These are phyloP conservation scores for Psophocarpus tetragonolobus DNA, from an alignment of 306 rosid species.

Conservation along the genomic window DNA sequence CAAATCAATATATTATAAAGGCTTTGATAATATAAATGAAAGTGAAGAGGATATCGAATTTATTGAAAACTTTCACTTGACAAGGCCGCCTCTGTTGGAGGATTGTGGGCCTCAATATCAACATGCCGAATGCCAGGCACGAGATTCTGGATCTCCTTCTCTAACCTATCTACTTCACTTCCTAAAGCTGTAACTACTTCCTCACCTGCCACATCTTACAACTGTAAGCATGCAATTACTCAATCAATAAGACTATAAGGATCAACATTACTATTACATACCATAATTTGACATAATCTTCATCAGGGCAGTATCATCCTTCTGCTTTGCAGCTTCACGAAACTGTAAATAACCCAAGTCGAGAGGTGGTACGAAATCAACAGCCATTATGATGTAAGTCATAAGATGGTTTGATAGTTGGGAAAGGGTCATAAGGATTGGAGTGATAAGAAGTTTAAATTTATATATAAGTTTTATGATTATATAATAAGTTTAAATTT, in stretches of 20 bases:
- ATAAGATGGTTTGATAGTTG: no score
- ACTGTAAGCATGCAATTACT: conserved; percentile 25
- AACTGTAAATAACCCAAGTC: conserved; percentile 53
- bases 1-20: conserved; percentile 10
- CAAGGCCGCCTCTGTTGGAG: conserved; percentile 61
- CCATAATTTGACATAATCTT: conserved; percentile 88
- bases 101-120: conserved; percentile 98
- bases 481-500: no score
- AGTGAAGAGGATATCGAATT: conserved; percentile 1
- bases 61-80: conserved; percentile 32
- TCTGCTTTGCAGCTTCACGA: conserved; percentile 58
- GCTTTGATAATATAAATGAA: conserved; percentile 1
- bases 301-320: conserved; percentile 56
- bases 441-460: no score
- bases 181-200: conserved; percentile 98
- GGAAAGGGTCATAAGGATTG: no score
- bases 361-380: conserved; percentile 10
- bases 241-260: conserved; percentile 13
- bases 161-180: conserved; percentile 95
- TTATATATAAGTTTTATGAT: no score
- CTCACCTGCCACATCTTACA: conserved; percentile 67
- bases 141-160: conserved; percentile 86
- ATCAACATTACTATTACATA: conserved; percentile 32
- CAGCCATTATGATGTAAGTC: conserved; percentile 5
- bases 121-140: conserved; percentile 96